Base-by-base conservation (phyloP, 163 green algal genomes). In the Chlorella variabilis region DNA sequence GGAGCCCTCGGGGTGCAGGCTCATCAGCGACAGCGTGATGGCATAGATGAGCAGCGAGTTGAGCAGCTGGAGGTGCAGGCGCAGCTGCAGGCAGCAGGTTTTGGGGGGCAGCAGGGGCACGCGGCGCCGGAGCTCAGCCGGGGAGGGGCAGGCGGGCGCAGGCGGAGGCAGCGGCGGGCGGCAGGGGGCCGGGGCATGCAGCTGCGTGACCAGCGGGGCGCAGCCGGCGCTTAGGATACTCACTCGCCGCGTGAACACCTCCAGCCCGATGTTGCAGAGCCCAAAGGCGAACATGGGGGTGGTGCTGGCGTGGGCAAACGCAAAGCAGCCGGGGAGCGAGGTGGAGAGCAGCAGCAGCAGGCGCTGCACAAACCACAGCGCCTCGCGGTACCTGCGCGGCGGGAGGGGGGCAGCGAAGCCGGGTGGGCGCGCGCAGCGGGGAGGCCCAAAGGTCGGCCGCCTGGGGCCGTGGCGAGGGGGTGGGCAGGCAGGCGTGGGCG, bases 41-140 rank as follows among this genome's bases (percentile, higher is more conserved):
- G 33, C 27, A 42, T 82, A 65, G 31, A 38, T 48, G 33, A 75
- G 6, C 49, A 75, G 42, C 5, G 61, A 75, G 33, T 21, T 75
- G 42, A 75, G 36, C 42, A 82, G 76, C 76, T 82, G 76, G 38
- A 82, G 45, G 76, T 82, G 76, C 45, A 75, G 48, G 15, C 76
- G 76, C 61, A 82, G 34, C 76, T 82, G 76, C 62, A 38, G 38
- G 33, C 21, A 56, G 34, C 6, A 7, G 6, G n/a, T n/a, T n/a
- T n/a, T n/a, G n/a, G n/a, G n/a, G n/a, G 3, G 74, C 1, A 36
- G 56, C 3, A 39, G 25, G 25, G 51, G 71, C 8, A n/a, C n/a
- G n/a, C n/a, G n/a, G n/a, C n/a, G n/a, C n/a, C n/a, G n/a, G n/a
- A n/a, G n/a, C n/a, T n/a, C n/a, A n/a, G n/a, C n/a, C n/a, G n/a